These are phyloP conservation scores for Trichosporon sp. DNA, from an alignment of 1,284 basidiomycete genomes.

Conservation along the genomic window DNA sequence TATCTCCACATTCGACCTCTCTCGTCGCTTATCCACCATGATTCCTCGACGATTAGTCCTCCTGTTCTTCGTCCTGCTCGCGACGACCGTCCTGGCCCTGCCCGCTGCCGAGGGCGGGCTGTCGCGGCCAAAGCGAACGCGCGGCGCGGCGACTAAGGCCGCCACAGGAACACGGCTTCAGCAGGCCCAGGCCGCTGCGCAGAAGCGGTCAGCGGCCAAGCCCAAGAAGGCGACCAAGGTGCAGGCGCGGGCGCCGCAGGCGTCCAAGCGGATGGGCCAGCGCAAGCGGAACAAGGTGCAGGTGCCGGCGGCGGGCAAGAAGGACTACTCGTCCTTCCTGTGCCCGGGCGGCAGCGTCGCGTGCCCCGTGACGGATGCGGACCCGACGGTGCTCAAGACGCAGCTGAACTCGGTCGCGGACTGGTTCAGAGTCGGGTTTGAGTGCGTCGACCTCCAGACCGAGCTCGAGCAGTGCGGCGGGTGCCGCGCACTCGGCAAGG, in stretches of 20 bases:
- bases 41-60: neutral
- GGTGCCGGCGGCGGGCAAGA: constrained; percentile 37
- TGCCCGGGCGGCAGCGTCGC: constrained; percentile 47
- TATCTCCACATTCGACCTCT: neutral
- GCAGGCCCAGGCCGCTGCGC: neutral
- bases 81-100: neutral
- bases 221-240: constrained; percentile 22
- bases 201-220: neutral
- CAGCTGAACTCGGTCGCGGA: constrained; percentile 43
- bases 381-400: constrained; percentile 26
- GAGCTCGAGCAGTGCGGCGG: constrained; percentile 50
- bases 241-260: constrained; percentile 36
- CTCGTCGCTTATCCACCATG: neutral
- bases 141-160: neutral
- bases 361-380: constrained; percentile 42
- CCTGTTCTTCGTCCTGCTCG: neutral
- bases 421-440: constrained; percentile 51
- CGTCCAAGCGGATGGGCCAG: constrained; percentile 44
- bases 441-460: constrained; percentile 48
- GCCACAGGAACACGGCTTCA: neutral
- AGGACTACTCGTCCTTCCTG: constrained; percentile 51
- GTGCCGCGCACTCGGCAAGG: constrained; percentile 45
- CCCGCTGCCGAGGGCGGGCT: neutral
- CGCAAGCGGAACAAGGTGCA: constrained; percentile 19
- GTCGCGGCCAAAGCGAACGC: neutral